Evolutionary conservation across 768 basidiomycete genomes (phyloP).

Genomic region (Imleria badia): DNA sequence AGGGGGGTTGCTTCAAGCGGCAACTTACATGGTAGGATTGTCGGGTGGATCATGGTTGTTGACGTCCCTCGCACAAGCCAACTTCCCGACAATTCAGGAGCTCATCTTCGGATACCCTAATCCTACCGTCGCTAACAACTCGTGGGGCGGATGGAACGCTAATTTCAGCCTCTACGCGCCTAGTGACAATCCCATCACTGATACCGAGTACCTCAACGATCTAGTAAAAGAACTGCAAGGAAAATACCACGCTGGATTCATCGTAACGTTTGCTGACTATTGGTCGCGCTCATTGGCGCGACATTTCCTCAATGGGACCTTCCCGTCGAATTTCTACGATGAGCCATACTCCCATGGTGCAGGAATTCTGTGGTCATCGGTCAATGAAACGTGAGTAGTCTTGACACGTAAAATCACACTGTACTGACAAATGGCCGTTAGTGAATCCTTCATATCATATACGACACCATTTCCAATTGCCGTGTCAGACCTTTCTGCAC

Average conservation of each 20-base stretch:
- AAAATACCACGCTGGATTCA: conserved; percentile 33
- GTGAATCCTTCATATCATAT: conserved; percentile 33
- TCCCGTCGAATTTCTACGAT: conserved; percentile 28
- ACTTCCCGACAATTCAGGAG: conserved; percentile 39
- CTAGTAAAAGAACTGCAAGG: conserved; percentile 29
- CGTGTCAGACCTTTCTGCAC: conserved; percentile 26
- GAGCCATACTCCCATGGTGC: conserved; percentile 34
- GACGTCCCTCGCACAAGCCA: conserved; percentile 40
- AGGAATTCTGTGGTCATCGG: conserved; percentile 35
- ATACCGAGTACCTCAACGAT: conserved; percentile 16
- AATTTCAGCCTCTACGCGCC: conserved; percentile 21
- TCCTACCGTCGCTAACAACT: conserved; percentile 13
- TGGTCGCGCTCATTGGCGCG: conserved; percentile 30
- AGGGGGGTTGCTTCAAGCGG: conserved; percentile 52
- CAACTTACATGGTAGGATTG: conserved; percentile 52
- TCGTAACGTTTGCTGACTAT: conserved; percentile 30
- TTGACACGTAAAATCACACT: not conserved
- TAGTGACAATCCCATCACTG: conserved; percentile 13
- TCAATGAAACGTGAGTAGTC: conserved; percentile 32
- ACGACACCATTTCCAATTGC: conserved; percentile 42
- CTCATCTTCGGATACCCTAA: conserved; percentile 33
- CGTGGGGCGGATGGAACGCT: conserved; percentile 37
- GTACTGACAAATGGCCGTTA: conserved; percentile 9
- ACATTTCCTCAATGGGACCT: conserved; percentile 42
- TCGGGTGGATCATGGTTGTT: conserved; percentile 43